Evolutionary conservation across 2,329 filamentous ascomycete species (phyloP).

Genomic region (Paraconiothyrium sp.): DNA sequence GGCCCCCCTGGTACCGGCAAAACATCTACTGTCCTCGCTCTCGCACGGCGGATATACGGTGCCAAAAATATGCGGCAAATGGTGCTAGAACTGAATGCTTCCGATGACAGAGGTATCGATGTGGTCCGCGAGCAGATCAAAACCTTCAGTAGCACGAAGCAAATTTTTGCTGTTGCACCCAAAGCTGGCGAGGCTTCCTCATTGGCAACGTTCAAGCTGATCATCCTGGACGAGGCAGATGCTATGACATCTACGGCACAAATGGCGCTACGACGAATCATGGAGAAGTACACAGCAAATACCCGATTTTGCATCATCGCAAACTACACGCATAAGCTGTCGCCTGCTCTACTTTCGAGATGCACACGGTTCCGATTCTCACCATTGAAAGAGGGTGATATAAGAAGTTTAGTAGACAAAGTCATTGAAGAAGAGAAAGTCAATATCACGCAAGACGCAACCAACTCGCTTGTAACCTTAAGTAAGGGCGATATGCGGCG

Average conservation of each 20-base stretch:
- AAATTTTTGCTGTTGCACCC: constrained; percentile 82
- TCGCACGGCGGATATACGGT: constrained; percentile 93
- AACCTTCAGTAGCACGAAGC: constrained; percentile 97
- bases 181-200: constrained; percentile 56
- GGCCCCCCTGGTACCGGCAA: constrained; percentile 97
- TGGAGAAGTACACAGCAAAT: constrained; percentile 99
- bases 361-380: constrained; percentile 97
- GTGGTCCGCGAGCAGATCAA: constrained; percentile 98
- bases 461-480: constrained; percentile 82
- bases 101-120: constrained; percentile 96
- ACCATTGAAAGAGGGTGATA: constrained; percentile 88
- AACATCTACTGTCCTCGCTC: constrained; percentile 93
- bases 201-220: constrained; percentile 88
- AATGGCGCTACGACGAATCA: constrained; percentile 95
- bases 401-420: constrained; percentile 83
- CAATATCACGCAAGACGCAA: constrained; percentile 81
- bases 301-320: constrained; percentile 98
- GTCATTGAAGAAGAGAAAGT: constrained; percentile 89
- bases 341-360: constrained; percentile 87
- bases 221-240: constrained; percentile 98
- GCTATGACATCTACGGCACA: constrained; percentile 99
- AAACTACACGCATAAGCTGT: constrained; percentile 98
- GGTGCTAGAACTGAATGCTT: constrained; percentile 97
- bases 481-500: constrained; percentile 97
- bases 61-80: constrained; percentile 94